Evolutionary conservation across 1,284 basidiomycete genomes (phyloP).

Genomic region (Sporisorium iseilematis-ciliati): DNA sequence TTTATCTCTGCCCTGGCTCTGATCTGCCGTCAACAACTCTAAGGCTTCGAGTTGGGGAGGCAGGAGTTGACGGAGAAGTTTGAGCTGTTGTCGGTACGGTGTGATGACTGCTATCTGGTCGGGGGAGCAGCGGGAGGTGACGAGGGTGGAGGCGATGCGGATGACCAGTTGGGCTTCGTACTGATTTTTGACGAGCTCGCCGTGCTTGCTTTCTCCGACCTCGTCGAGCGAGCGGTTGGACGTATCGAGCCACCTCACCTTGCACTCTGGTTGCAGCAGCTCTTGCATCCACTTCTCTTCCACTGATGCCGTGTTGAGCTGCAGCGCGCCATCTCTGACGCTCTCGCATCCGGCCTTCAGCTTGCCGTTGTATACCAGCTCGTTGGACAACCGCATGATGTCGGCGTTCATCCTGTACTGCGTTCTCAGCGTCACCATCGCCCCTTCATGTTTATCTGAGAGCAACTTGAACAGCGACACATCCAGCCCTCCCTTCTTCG

Average conservation of each 20-base stretch:
- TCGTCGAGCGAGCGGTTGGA: conserved; percentile 78
- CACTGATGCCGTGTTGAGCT: conserved; percentile 48
- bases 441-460: conserved; percentile 84
- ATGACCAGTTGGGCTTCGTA: conserved; percentile 77
- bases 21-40: conserved; percentile 93
- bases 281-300: conserved; percentile 74
- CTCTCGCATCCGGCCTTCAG: conserved; percentile 82
- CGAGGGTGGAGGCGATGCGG: conserved; percentile 78
- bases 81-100: conserved; percentile 93
- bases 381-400: conserved; percentile 93
- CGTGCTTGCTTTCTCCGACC: conserved; percentile 74
- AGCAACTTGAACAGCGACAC: conserved; percentile 89
- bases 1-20: conserved; percentile 89
- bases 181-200: conserved; percentile 75
- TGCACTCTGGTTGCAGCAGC: conserved; percentile 79
- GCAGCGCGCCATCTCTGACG: conserved; percentile 77
- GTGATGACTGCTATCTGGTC: conserved; percentile 88
- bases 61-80: conserved; percentile 75
- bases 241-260: conserved; percentile 93
- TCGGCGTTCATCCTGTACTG: conserved; percentile 98
- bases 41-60: conserved; percentile 69
- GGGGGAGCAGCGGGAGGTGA: conserved; percentile 77
- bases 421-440: conserved; percentile 83
- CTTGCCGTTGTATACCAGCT: conserved; percentile 84
- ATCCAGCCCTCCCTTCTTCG: conserved; percentile 84